A percentile compares a stretch with the other conserved stretches of the same genome.
phyloP scores from a whole-genome alignment of 345 rosid species.

The Passiflora organensis region DNA sequence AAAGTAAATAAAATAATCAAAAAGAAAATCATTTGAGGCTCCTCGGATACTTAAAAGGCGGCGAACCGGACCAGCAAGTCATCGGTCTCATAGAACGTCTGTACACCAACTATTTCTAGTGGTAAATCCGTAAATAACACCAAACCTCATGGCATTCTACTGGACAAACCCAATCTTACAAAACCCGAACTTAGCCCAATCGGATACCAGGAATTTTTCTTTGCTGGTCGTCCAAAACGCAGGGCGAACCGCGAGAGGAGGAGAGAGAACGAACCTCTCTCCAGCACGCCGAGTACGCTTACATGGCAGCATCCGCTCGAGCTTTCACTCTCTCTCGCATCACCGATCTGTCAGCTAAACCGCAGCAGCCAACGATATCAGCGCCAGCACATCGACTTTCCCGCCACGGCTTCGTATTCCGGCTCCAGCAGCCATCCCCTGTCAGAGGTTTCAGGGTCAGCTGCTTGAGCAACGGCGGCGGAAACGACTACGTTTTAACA shows the following conservation, averaged over 20 bases:
- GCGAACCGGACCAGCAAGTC: slow-evolving; percentile 4
- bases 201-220: neutral
- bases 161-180: neutral
- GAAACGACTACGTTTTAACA: slow-evolving; percentile 63
- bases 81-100: neutral
- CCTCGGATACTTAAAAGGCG: neutral
- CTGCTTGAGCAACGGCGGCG: slow-evolving; percentile 38
- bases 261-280: slow-evolving; percentile 3
- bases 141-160: neutral
- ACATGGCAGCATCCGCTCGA: slow-evolving; percentile 67
- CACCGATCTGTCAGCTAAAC: slow-evolving; percentile 26
- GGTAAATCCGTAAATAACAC: neutral
- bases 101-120: neutral
- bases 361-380: slow-evolving; percentile 4
- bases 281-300: neutral
- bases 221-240: neutral
- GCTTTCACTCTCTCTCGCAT: slow-evolving; percentile 45
- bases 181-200: neutral
- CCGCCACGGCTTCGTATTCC: slow-evolving; percentile 17
- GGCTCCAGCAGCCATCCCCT: slow-evolving; percentile 1
- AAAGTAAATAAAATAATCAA: neutral
- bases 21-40: neutral
- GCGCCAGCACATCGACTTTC: slow-evolving; percentile 7
- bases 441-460: neutral
- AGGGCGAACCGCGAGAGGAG: slow-evolving; percentile 8